Evolutionary conservation across 2,329 filamentous ascomycete genomes (phyloP).

Genomic region (Coniella lustricola): DNA sequence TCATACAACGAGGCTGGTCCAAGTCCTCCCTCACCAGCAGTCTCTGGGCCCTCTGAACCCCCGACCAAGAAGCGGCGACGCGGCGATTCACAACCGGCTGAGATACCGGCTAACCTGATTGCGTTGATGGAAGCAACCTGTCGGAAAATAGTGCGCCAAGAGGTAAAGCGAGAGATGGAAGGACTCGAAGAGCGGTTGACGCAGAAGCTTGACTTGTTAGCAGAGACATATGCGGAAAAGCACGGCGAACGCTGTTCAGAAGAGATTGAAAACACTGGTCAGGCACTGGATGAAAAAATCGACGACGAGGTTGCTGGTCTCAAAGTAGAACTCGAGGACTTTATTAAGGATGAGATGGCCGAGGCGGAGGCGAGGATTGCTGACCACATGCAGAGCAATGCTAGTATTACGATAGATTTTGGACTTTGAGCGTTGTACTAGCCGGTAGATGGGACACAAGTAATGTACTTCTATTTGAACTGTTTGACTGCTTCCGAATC

Average conservation of each 20-base stretch:
- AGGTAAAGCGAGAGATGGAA: neutral
- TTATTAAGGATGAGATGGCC: constrained; percentile 6
- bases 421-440: too few species aligned
- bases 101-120: neutral
- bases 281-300: constrained; percentile 3
- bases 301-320: constrained; percentile 5
- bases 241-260: neutral
- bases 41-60: neutral
- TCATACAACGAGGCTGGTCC: neutral
- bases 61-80: constrained; percentile 1
- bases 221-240: neutral
- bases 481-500: too few species aligned
- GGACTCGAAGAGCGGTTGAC: constrained; percentile 2
- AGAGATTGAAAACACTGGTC: neutral
- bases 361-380: constrained; percentile 6
- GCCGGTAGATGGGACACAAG: too few species aligned
- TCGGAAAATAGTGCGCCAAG: constrained; percentile 1
- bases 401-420: constrained; percentile 1
- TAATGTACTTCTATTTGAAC: too few species aligned
- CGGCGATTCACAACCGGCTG: neutral
- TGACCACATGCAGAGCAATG: constrained; percentile 4
- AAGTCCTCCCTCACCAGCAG: neutral
- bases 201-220: neutral
- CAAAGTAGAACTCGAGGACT: constrained; percentile 3
- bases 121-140: neutral